Evolutionary conservation across 1,139 yeast species (phyloP).

Genomic region (Candida sp.): DNA sequence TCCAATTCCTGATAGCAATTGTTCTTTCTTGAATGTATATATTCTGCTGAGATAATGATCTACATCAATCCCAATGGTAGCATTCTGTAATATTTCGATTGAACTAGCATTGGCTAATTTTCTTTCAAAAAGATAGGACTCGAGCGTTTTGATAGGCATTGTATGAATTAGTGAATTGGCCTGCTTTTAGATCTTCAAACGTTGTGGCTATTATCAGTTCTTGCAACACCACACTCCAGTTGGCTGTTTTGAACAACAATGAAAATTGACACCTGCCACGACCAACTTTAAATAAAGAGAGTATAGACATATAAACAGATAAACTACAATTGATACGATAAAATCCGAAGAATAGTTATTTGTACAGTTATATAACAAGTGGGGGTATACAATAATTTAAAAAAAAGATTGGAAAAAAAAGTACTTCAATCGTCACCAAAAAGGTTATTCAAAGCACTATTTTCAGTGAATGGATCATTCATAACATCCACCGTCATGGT

Average conservation of each 20-base stretch:
- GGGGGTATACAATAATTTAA: too few relatives aligned
- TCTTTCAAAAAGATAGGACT: slow-evolving; percentile 67
- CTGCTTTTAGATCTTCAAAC: background rate
- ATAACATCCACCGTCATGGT: slow-evolving; percentile 48
- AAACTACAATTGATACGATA: background rate
- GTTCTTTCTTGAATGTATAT: slow-evolving; percentile 64
- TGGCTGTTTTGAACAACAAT: background rate
- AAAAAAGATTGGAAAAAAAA: too few relatives aligned
- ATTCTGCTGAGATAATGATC: slow-evolving; percentile 71
- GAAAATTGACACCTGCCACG: background rate
- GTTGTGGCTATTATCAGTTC: background rate
- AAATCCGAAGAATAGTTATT: background rate
- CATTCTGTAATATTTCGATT: slow-evolving; percentile 61
- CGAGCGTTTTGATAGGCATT: slow-evolving; percentile 66
- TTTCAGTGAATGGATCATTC: slow-evolving; percentile 66
- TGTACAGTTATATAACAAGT: background rate
- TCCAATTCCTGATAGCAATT: slow-evolving; percentile 74
- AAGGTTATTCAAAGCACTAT: slow-evolving; percentile 54
- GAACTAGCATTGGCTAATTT: slow-evolving; percentile 62
- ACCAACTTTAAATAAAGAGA: background rate
- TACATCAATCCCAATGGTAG: slow-evolving; percentile 82
- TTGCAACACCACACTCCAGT: background rate
- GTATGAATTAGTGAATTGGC: background rate
- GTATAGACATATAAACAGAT: background rate
- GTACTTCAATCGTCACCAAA: slow-evolving; percentile 39